Base-by-base conservation (phyloP, 306 rosid species). In the Amphicarpaea edgeworthii region DNA sequence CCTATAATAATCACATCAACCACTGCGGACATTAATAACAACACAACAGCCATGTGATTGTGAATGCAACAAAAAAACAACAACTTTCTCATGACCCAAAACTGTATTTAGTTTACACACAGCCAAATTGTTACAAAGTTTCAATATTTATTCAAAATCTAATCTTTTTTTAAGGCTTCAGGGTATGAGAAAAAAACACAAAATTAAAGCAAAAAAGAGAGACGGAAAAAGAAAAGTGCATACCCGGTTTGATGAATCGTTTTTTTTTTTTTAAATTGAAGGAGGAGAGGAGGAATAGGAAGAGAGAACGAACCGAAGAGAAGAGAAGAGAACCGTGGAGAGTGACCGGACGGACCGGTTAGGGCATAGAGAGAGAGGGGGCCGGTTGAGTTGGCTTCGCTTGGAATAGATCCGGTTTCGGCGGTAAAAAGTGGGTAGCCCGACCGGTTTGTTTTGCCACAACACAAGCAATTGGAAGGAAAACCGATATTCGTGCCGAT, bases 281-380 rank as follows among this genome's bases (percentile, higher is more conserved):
- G 34, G 60, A 75, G 60, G 64, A 72, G 60, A 64, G 50, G 24
- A 42, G 47, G 64, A 66, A 57, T 74, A 84, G 76, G 55, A 59
- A 55, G 63, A 50, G 75, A 82, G 70, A 90, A 86, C 1, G 70
- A 64, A 64, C 94, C 98, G 94, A 87, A 17, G 58, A 71, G 78
- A 47, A 79, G 61, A 37, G 61, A 67, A 49, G 68, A 81, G 81
- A 87, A 90, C 83, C 87, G 88, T 28, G 82, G 11, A 21, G 15
- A 8, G 46, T 47, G 43, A 90, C 93, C 78, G 87, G 81, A 84
- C 42, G 87, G 79, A 86, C 93, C 97, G 91, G 91, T 87, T 80
- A 84, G 88, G 91, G 94, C 65, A 59, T 12, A 50, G 66, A 30
- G 79, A 30, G 79, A 26, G 23, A 34, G 32, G 50, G 38, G 57